Base-by-base conservation (phyloP, 345 rosid genomes). In the Mercurialis annua region DNA sequence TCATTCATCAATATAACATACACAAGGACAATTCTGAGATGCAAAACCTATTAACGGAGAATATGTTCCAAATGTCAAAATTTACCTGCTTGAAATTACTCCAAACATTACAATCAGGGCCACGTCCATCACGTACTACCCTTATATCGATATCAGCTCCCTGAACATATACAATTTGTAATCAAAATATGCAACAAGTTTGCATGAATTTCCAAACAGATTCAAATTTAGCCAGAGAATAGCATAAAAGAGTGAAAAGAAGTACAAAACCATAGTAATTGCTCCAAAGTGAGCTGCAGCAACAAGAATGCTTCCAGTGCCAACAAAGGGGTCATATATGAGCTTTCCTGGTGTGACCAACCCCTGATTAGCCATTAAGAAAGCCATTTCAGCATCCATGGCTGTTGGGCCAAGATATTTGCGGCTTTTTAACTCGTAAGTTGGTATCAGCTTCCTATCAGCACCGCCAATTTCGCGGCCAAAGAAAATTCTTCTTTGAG, bases 321-420 rank as follows among this genome's bases (percentile, higher is more conserved):
- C 98, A 66, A 89, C 98, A 44, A 94, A 94, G 81, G 98, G 99
- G 59, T 91, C 99, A 79, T 84, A 94, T 23, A 94, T 85, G 52
- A 89, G 92, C 62, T 89, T 94, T 57, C 98, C 98, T 14, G 86
- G 80, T 0, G 84, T 71, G 38, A 83, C 93, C 68, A 85, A 78
- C 2, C 92, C 99, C 84, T 94, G 99, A 74, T 94, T 94, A 12
- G 96, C 95, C 99, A 94, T 91, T 56, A 94, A 82, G 78, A 94
- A 89, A 70, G 99, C 98, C 83, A 91, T 77, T 80, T 94, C 99
- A n/a, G 99, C 99, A 75, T 89, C 99, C 97, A 94, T 89, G 47
- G 99, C 96, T 16, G 99, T 87, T 2, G 98, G 99, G 24, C 99
- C 97, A 66, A 94, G 89, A 77, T 91, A 94, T 24, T 24, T 87